Base-by-base conservation (phyloP, 495 filamentous ascomycete species). In the Penicillium pulvis region DNA sequence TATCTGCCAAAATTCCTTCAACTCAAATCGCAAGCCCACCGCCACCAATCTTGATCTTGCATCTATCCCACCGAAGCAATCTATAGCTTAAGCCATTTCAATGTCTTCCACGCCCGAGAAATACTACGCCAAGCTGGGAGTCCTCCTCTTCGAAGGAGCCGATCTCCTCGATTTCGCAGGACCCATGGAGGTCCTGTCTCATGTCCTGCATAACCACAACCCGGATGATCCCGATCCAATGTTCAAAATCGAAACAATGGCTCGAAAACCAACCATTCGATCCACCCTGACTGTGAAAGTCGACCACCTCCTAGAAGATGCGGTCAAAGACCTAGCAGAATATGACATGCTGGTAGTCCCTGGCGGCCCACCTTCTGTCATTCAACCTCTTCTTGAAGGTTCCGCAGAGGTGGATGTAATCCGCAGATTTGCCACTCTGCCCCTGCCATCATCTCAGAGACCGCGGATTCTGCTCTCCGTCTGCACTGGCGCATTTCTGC, bases 281-380 rank as follows among this genome's bases (percentile, higher is more conserved):
- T 65, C 66, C n/a, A 53, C 57, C 2, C 60, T 79, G 12, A 68
- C 60, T 8, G 53, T 75, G 10, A 53, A 65, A 5, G 60, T 61
- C 20, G 71, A 72, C 51, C 53, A 43, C 5, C 46, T 58, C 8
- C 30, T 77, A 73, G 83, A 84, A 66, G 86, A 89, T 59, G 87
- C 87, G 43, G 68, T 86, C 65, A 77, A 86, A 35, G 78, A 81
- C 24, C 79, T 91, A 46, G 63, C 81, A 41, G 85, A 90, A 35
- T 90, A 87, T 62, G 88, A 92, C 68, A 81, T 91, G 58, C 76
- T 92, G 52, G 67, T 91, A 64, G 75, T 91, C 51, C 80, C 89
- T 4, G 88, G 89, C 23, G 66, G 58, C 1, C 46, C 54, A 16
- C 62, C 71, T 1, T 60, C 68, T 1, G 53, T 67, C 7, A 4